A percentile compares a stretch with the other conserved stretches of the same genome.
phyloP scores from a whole-genome alignment of 2,329 filamentous ascomycete species.

The Colletotrichum chrysophilum region DNA sequence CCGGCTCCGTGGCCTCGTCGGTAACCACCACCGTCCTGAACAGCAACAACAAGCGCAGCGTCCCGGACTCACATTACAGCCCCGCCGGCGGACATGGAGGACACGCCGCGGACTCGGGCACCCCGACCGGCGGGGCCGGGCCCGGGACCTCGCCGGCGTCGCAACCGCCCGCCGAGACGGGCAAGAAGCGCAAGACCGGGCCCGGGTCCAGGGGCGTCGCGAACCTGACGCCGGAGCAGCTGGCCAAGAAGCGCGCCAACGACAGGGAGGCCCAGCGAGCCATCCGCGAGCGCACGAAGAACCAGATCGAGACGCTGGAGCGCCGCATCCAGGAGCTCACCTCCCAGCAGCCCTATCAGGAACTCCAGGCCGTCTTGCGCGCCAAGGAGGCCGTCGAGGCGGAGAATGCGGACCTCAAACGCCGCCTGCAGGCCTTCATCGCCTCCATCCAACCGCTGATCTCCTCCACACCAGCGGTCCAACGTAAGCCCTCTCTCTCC shows the following conservation, averaged over 20 bases:
- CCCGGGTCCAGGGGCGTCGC: conserved; percentile 56
- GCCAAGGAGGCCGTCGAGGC: conserved; percentile 80
- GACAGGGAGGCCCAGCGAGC: conserved; percentile 87
- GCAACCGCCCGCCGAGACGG: conserved; percentile 16
- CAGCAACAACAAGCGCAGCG: conserved; percentile 15
- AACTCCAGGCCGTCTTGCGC: conserved; percentile 76
- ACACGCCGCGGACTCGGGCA: not conserved
- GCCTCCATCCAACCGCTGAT: conserved; percentile 67
- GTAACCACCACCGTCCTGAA: not conserved
- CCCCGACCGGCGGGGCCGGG: not conserved
- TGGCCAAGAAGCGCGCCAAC: conserved; percentile 70
- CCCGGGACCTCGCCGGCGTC: conserved; percentile 7
- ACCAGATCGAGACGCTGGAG: conserved; percentile 79
- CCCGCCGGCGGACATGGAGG: conserved; percentile 2
- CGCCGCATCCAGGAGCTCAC: conserved; percentile 76
- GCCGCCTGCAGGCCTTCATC: conserved; percentile 69
- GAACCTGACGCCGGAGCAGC: conserved; percentile 75
- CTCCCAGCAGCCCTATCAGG: conserved; percentile 81
- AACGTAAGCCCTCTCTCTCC: not conserved
- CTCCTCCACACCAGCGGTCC: conserved; percentile 26
- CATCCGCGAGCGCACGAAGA: conserved; percentile 82
- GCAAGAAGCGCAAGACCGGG: conserved; percentile 52
- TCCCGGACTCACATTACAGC: conserved; percentile 2
- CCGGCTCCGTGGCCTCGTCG: conserved; percentile 20
- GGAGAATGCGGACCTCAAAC: conserved; percentile 81